These are phyloP conservation scores for Starmerella asiatica DNA, from an alignment of 805 yeast genomes.

Conservation along the genomic window DNA sequence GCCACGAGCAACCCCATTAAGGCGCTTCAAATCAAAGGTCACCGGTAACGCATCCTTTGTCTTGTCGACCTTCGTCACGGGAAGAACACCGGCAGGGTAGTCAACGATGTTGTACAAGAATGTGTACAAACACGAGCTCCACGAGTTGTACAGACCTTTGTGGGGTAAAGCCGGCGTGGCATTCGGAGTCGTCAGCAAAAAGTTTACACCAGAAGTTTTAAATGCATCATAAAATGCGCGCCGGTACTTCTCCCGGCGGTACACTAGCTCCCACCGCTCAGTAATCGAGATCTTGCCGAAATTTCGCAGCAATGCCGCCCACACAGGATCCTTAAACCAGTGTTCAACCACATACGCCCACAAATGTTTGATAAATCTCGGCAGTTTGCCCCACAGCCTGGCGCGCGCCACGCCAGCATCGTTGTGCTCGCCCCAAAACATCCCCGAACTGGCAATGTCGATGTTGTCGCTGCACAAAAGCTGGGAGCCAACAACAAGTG, in stretches of 20 bases:
- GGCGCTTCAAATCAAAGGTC: conserved; percentile 21
- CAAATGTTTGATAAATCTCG: conserved; percentile 26
- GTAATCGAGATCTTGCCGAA: conserved; percentile 27
- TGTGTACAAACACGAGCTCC: conserved; percentile 39
- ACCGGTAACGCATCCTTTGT: conserved; percentile 25
- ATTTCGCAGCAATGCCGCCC: conserved; percentile 30
- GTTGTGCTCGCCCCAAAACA: conserved; percentile 26
- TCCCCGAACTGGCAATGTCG: conserved; percentile 23
- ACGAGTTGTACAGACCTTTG: conserved; percentile 27
- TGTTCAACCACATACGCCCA: conserved; percentile 28
- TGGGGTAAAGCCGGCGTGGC: conserved; percentile 35
- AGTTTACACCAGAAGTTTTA: conserved; percentile 28
- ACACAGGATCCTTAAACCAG: conserved; percentile 26
- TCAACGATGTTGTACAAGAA: conserved; percentile 42
- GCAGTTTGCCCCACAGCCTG: conserved; percentile 24
- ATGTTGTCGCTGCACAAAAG: conserved; percentile 29
- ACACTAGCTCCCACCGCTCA: conserved; percentile 29
- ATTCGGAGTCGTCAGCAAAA: conserved; percentile 31
- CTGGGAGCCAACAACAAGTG: conserved; percentile 43
- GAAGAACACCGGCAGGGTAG: conserved; percentile 44
- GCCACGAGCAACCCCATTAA: conserved; percentile 33
- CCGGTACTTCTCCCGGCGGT: conserved; percentile 29
- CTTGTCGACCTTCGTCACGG: conserved; percentile 43
- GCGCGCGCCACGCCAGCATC: conserved; percentile 30
- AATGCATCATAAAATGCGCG: conserved; percentile 23